A percentile compares a stretch with the other conserved stretches of the same genome.
phyloP scores from a whole-genome alignment of 305 asterid genomes.

The Fraxinus sp. region DNA sequence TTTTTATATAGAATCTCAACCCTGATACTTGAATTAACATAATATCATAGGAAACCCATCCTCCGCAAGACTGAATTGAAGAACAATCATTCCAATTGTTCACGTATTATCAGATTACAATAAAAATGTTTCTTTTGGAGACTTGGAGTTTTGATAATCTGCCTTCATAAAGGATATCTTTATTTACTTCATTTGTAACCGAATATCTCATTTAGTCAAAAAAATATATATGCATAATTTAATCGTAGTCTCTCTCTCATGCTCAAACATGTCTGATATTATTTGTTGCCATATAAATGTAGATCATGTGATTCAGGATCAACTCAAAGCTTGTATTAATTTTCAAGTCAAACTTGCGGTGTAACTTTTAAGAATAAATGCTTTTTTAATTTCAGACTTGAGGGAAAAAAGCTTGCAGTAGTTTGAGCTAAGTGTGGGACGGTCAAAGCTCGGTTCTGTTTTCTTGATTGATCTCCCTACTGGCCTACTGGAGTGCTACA shows the following conservation, averaged over 20 bases:
- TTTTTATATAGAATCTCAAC: background rate
- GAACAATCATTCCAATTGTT: background rate
- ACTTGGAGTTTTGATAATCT: background rate
- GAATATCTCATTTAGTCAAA: background rate
- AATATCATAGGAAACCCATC: background rate
- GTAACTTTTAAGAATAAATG: background rate
- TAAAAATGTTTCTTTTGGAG: background rate
- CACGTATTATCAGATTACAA: background rate
- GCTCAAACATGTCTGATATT: background rate
- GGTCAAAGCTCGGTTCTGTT: background rate
- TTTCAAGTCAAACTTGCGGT: background rate
- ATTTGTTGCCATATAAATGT: background rate
- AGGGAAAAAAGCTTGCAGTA: background rate
- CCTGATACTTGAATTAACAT: background rate
- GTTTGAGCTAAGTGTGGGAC: background rate
- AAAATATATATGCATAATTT: background rate
- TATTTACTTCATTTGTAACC: background rate
- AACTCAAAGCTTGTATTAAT: background rate
- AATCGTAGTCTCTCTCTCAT: background rate
- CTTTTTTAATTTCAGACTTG: background rate
- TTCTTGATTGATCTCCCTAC: background rate
- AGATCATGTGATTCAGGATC: background rate
- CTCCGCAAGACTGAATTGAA: background rate
- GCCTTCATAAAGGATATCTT: background rate
- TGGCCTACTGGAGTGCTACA: background rate